These are phyloP conservation scores for Fagus crenata DNA, from an alignment of 306 rosid genomes.

Conservation along the genomic window DNA sequence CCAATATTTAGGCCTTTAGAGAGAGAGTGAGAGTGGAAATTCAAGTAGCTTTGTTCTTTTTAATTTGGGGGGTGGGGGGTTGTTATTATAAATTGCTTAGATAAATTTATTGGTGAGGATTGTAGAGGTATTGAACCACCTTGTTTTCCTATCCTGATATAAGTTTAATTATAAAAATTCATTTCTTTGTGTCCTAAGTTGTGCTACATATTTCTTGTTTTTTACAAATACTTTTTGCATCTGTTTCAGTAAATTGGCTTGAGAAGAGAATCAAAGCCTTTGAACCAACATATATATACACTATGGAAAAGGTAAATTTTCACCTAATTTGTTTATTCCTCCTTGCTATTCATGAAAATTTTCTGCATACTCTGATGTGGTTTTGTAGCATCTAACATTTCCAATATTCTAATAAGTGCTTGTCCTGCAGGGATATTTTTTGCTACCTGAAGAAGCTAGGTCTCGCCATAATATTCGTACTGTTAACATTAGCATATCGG, in stretches of 20 bases:
- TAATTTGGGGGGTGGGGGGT: too few relatives aligned
- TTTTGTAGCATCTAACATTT: conserved; percentile 22
- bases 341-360: conserved; percentile 15
- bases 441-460: conserved; percentile 91
- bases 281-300: conserved; percentile 89
- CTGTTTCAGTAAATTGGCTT: conserved; percentile 85
- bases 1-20: too few relatives aligned
- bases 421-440: conserved; percentile 76
- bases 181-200: not conserved
- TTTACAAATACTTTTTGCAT: conserved; percentile 9
- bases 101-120: too few relatives aligned
- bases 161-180: too few relatives aligned
- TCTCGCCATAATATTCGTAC: conserved; percentile 81
- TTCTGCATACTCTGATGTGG: not conserved
- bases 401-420: conserved; percentile 7
- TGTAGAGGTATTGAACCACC: too few relatives aligned
- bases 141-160: too few relatives aligned
- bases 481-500: conserved; percentile 87
- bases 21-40: too few relatives aligned
- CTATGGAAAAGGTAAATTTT: conserved; percentile 81
- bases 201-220: not conserved
- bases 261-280: conserved; percentile 73
- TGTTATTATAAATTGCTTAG: too few relatives aligned
- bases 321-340: conserved; percentile 1
- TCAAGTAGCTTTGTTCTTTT: too few relatives aligned